Evolutionary conservation across 768 basidiomycete genomes (phyloP), one percentile per base, ranked within the genome.

Genomic region (Suillus variegatus): DNA sequence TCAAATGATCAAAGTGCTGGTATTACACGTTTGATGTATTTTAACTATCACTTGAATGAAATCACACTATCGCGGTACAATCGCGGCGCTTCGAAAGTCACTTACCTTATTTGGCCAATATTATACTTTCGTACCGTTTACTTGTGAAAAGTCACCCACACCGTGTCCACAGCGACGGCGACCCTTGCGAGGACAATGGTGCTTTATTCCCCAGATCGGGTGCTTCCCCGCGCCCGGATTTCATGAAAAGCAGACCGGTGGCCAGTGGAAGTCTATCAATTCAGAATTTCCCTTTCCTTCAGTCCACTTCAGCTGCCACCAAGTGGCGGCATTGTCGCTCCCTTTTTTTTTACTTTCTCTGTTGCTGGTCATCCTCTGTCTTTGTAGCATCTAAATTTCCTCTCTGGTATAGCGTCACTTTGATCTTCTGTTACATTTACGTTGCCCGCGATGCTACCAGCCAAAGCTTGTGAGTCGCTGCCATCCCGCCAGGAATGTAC

Each of bases 391-490:
- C 10, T 32, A 35, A 54, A 10, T 18, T 51, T 66, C 46, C 66
- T 56, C 18, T 61, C 67, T 62, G 61, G 68, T 28, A 28, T 28
- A 52, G 75, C 69, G 4, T 54, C 18, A 36, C 46, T 38, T 36
- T 28, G 16, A 10, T 38, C 40, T 40, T 57, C 55, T 63, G 38
- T 58, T 25, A 20, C 20, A 5, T 49, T 22, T 38, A 61, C 47
- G 36, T 40, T 18, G 47, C 61, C 8, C 52, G 76, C 69, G 68
- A 64, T 70, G 5, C 70, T 75, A 51, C 74, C 74, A 20, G 70
- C 72, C 56, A 74, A 74, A 61, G 74, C 75, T 8, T 72, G 74
- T 74, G 64, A 74, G 70, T 69, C 9, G n/a, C 40, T 55, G 25
- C 13, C 10, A 35, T 10, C 12, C 28, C 28, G 28, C 28, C 18